Conservation (phyloP, 2,329 filamentous ascomycete genomes). For the Aspergillus fructus region DNA sequence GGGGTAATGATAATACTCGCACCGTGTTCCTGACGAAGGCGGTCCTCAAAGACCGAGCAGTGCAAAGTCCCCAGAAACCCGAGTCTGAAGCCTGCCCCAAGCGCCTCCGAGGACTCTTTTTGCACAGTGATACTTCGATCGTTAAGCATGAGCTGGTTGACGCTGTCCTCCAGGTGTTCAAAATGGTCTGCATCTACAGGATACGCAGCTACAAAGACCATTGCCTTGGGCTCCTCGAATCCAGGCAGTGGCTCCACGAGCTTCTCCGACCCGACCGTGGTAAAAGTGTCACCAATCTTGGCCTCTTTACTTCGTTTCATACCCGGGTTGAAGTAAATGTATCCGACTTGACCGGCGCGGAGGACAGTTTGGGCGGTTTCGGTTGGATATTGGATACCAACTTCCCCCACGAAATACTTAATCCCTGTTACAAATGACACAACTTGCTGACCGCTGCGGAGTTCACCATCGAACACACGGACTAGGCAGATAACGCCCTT, state of each 20-base stretch:
- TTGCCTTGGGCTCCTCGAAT: constrained; percentile 95
- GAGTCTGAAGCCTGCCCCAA: constrained; percentile 90
- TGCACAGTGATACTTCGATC: constrained; percentile 91
- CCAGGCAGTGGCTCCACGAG: constrained; percentile 79
- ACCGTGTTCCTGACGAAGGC: constrained; percentile 89
- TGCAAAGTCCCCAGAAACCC: constrained; percentile 96
- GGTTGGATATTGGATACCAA: constrained; percentile 92
- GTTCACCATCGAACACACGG: constrained; percentile 81
- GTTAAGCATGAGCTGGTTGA: constrained; percentile 89
- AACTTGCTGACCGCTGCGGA: constrained; percentile 81
- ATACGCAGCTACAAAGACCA: constrained; percentile 98
- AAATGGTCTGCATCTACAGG: constrained; percentile 90
- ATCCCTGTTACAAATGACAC: constrained; percentile 82
- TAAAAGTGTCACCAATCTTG: constrained; percentile 94
- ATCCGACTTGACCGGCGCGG: constrained; percentile 91
- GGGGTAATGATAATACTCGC: constrained; percentile 96
- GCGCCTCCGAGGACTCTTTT: constrained; percentile 90
- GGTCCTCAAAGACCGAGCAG: constrained; percentile 98
- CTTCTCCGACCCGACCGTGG: constrained; percentile 73
- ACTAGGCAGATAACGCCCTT: constrained; percentile 90
- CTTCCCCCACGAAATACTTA: constrained; percentile 91
- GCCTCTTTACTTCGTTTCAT: constrained; percentile 98
- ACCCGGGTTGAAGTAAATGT: constrained; percentile 94
- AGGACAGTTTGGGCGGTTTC: constrained; percentile 78
- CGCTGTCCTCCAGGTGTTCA: constrained; percentile 84